Percentiles rank a stretch among this genome's conserved stretches.
Evolutionary conservation across 192 early-diverging fungal species (phyloP).

Genomic region (Podila epicladia): DNA sequence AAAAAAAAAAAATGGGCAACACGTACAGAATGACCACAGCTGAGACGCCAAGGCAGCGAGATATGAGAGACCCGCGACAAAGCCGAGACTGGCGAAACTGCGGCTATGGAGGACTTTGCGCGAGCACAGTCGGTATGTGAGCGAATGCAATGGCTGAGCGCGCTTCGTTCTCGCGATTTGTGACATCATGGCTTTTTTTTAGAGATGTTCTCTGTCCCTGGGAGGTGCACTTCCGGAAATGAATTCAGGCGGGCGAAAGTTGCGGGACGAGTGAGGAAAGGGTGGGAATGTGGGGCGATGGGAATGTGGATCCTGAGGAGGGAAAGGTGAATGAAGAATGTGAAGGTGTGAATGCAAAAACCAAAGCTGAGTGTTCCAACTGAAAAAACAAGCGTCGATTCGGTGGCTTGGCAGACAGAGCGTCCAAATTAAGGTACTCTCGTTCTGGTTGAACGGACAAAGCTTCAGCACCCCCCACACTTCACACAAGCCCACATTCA

Average conservation of each 20-base stretch:
- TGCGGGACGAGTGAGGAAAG: no score
- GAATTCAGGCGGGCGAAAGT: no score
- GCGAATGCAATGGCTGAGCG: slow-evolving; percentile 32
- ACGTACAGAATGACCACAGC: slow-evolving; percentile 18
- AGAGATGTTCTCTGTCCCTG: background rate
- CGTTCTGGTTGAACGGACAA: background rate
- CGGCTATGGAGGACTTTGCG: slow-evolving; percentile 28
- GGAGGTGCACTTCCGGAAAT: background rate
- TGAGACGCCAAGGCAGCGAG: slow-evolving; percentile 30
- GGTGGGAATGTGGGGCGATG: no score
- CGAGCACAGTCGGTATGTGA: slow-evolving; percentile 36
- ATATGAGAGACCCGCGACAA: slow-evolving; percentile 29
- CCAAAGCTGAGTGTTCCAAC: no score
- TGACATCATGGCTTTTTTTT: slow-evolving; percentile 11
- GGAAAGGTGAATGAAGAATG: no score
- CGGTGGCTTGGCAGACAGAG: no score
- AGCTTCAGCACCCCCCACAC: background rate
- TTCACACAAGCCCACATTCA: background rate
- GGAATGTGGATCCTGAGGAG: no score
- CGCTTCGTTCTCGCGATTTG: slow-evolving; percentile 42
- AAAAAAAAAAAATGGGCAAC: background rate
- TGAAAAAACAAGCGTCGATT: no score
- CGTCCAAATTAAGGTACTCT: background rate
- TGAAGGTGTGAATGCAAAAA: no score
- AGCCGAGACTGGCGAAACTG: slow-evolving; percentile 21